These are phyloP conservation scores for Entomortierella lignicola DNA, from an alignment of 192 early-diverging fungal genomes.

Conservation along the genomic window DNA sequence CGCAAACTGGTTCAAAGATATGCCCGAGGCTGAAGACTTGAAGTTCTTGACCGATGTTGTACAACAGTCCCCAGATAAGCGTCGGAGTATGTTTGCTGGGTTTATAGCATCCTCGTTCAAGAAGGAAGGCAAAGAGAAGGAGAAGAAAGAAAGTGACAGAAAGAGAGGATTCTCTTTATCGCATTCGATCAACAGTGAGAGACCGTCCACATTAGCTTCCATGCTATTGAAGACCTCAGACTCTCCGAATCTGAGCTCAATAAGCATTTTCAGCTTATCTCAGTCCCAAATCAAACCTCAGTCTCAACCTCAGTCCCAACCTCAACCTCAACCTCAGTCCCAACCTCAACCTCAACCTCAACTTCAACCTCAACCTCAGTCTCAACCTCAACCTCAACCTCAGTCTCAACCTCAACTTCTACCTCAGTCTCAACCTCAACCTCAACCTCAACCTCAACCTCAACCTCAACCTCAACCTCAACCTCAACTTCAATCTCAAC, in stretches of 20 bases:
- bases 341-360: neutral
- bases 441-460: no score
- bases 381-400: no score
- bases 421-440: no score
- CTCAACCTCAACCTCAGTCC: neutral
- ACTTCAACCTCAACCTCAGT: neutral
- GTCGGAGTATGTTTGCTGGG: constrained; percentile 29
- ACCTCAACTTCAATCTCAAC: neutral
- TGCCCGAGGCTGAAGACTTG: constrained; percentile 27
- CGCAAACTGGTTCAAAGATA: constrained; percentile 67
- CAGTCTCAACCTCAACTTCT: no score
- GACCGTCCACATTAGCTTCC: neutral
- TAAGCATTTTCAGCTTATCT: neutral
- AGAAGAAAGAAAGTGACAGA: constrained; percentile 9
- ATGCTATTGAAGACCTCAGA: constrained; percentile 8
- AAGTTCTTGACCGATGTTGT: constrained; percentile 31
- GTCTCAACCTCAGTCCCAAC: neutral
- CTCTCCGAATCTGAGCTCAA: neutral
- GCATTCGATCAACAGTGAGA: neutral
- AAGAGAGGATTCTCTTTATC: constrained; percentile 24
- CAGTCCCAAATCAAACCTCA: neutral
- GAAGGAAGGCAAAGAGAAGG: constrained; percentile 22
- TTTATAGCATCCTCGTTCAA: constrained; percentile 20
- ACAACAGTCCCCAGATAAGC: constrained; percentile 36
- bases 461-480: neutral